Percentiles rank a stretch among this genome's conserved stretches.
Evolutionary conservation across 1,284 basidiomycete species (phyloP).

Genomic region (Sanguinoderma infundibulare): DNA sequence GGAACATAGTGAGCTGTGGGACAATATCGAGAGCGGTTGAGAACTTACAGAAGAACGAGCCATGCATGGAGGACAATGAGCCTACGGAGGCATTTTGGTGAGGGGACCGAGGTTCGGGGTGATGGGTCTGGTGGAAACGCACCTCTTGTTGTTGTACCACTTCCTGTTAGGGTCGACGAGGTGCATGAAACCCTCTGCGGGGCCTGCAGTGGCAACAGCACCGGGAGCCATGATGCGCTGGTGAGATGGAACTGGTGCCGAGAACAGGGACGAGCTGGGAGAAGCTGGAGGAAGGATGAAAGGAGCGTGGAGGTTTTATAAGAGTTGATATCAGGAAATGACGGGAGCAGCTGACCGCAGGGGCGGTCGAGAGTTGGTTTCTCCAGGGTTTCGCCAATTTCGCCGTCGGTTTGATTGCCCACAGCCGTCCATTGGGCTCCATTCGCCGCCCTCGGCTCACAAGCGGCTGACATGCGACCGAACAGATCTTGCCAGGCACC

Average conservation of each 20-base stretch:
- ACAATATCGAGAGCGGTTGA: neutral
- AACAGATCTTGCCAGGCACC: slow-evolving; percentile 29
- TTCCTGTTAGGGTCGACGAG: slow-evolving; percentile 66
- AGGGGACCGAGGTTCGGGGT: neutral
- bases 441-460: slow-evolving; percentile 18
- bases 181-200: slow-evolving; percentile 48
- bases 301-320: slow-evolving; percentile 37
- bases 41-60: slow-evolving; percentile 66
- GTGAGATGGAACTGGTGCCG: slow-evolving; percentile 23
- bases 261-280: slow-evolving; percentile 28
- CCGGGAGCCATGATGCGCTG: slow-evolving; percentile 54
- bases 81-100: slow-evolving; percentile 38
- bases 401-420: slow-evolving; percentile 34
- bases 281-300: slow-evolving; percentile 37
- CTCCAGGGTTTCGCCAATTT: slow-evolving; percentile 37
- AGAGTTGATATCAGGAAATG: slow-evolving; percentile 12
- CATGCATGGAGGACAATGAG: slow-evolving; percentile 67
- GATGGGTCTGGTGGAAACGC: slow-evolving; percentile 22
- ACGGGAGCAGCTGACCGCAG: slow-evolving; percentile 21
- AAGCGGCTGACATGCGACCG: slow-evolving; percentile 1
- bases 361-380: slow-evolving; percentile 27
- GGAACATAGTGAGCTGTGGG: neutral
- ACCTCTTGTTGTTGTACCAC: slow-evolving; percentile 78
- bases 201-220: slow-evolving; percentile 36
- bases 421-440: slow-evolving; percentile 22